Evolutionary conservation across 192 early-diverging fungal species (phyloP), one percentile per base, ranked within the genome.

Genomic region (Paraglomus occultum): DNA sequence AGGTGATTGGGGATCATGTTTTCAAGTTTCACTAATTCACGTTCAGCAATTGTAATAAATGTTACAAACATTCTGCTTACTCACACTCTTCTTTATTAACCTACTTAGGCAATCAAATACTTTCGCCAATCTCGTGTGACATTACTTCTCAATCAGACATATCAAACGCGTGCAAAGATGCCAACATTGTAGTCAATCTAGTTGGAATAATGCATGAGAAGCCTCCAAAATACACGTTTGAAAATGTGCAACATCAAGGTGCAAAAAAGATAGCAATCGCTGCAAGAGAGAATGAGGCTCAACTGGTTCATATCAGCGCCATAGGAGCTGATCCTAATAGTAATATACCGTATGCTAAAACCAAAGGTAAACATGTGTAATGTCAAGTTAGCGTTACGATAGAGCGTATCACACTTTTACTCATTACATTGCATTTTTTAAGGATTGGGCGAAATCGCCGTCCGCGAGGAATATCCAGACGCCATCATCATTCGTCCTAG

Each of bases 181-280:
- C 75, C 0, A 61, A 22, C 6, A 7, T 77, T n/a, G 43, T 76
- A 1, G 39, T 76, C n/a, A 76, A 76, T 23, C 38, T 76, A n/a
- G 75, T 77, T 47, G 75, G 75, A 15, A 76, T 76, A 23, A 76
- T 76, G 75, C 66, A 76, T 61, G 73, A 76, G 51, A 45, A 31
- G 18, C 68, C 67, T 22, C 57, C 64, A 44, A 70, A 18, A 7
- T 77, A 73, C 59, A 76, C 75, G 15, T 76, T 76, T 48, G 75
- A 76, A 42, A 50, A 43, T 43, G 64, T 74, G 64, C 75, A 76
- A 10, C 67, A 75, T 38, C 40, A 47, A 18, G 75, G 75, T 1
- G 74, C 75, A 44, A n/a, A 40, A 9, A 73, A 76, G 49, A 74
- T 76, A 39, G 75, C 75, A 11, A 40, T 54, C 1, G 75, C 68